Percentiles rank a stretch among this genome's conserved stretches.
Evolutionary conservation across 352 stramenopile species (phyloP).

Genomic region (Phytopythium chamaehyphon): DNA sequence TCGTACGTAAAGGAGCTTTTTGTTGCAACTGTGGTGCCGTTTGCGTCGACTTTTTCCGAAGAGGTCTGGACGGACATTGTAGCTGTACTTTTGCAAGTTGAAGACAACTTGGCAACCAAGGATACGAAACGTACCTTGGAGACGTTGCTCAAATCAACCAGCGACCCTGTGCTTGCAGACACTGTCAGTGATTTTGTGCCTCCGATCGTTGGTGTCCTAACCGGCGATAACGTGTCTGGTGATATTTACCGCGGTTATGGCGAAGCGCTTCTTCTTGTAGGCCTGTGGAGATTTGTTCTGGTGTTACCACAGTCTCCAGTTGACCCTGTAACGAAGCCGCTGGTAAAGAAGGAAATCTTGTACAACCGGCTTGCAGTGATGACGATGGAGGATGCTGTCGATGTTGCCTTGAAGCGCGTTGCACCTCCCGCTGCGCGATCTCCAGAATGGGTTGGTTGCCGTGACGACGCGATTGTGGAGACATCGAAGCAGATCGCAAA

Average conservation of each 20-base stretch:
- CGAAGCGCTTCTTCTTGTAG: slow-evolving; percentile 87
- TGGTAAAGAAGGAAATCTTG: slow-evolving; percentile 93
- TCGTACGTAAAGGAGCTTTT: slow-evolving; percentile 42
- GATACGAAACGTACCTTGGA: slow-evolving; percentile 20
- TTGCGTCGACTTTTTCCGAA: slow-evolving; percentile 34
- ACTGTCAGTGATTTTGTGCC: slow-evolving; percentile 40
- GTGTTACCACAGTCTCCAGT: slow-evolving; percentile 93
- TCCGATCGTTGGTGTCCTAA: slow-evolving; percentile 23
- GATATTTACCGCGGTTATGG: slow-evolving; percentile 26
- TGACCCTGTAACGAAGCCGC: slow-evolving; percentile 93
- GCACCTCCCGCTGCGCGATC: slow-evolving; percentile 36
- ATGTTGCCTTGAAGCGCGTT: slow-evolving; percentile 52
- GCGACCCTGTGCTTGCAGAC: slow-evolving; percentile 23
- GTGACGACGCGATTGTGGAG: neutral
- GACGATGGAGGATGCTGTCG: slow-evolving; percentile 55
- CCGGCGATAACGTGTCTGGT: slow-evolving; percentile 16
- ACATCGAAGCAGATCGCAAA: slow-evolving; percentile 1
- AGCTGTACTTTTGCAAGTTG: slow-evolving; percentile 18
- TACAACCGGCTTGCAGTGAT: slow-evolving; percentile 80
- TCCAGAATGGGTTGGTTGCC: slow-evolving; percentile 6
- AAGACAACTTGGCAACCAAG: slow-evolving; percentile 12
- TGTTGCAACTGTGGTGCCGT: slow-evolving; percentile 49
- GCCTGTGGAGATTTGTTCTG: slow-evolving; percentile 91
- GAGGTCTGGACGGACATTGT: slow-evolving; percentile 19
- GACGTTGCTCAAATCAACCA: slow-evolving; percentile 28